Base-by-base conservation (phyloP, 192 early-diverging fungal species). In the Funneliformis mosseae region DNA sequence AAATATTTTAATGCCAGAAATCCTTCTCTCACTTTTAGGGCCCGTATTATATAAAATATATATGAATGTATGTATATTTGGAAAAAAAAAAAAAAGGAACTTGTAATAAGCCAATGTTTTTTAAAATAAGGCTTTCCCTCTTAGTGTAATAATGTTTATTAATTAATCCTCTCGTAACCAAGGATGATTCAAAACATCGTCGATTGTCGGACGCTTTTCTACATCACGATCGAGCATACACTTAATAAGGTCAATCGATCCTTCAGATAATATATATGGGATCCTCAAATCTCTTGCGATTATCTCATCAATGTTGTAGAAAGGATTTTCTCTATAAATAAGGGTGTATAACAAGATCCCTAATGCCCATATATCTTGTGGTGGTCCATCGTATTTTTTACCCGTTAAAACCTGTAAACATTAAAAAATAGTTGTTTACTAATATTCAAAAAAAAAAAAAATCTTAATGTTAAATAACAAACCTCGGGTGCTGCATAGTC, bases 291-390 rank as follows among this genome's bases (percentile, higher is more conserved):
- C 89, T 41, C 87, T 78, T 25, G 83, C 85, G 73, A 91, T 82
- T 79, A 93, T 90, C 83, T 91, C 90, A 76, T 89, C 86, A 77
- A 91, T 87, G 73, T 87, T 88, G 81, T 90, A 94, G 66, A 93
- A 94, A 16, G 93, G 93, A 59, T 92, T 93, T 81, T 94, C 92
- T 48, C 88, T 84, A 76, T 89, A 94, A 38, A 93, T 85, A 28
- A 96, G 79, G 0, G 91, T 94, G 83, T 91, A 96, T 50, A 96
- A 82, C 16, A 96, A 78, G 50, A 95, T 92, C 0, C 94, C 95
- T 0, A 96, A 80, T 3, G 90, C 89, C 95, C 95, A 96, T 38
- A 96, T 89, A 82, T 96, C 95, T 81, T 95, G 93, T 1, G 94
- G 94, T 14, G 91, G 91, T 0, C 94, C 89, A 55, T 89, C 84